Percentiles rank a stretch among this genome's conserved stretches.
phyloP scores from a whole-genome alignment of 495 filamentous ascomycete species.

The Xylaria venustula region DNA sequence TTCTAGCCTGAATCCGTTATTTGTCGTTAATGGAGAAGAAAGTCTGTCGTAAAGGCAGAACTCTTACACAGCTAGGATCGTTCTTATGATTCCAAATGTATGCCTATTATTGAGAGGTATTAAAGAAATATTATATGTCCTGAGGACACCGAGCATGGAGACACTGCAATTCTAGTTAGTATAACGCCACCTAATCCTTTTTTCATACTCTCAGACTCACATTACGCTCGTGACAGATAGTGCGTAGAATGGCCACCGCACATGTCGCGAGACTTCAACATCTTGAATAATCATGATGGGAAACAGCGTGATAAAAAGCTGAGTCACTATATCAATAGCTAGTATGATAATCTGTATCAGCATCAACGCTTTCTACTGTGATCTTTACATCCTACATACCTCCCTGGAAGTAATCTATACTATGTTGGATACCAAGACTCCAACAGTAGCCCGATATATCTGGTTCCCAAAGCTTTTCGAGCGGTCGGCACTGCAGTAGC shows the following conservation, averaged over 20 bases:
- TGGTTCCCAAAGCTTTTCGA: conserved; percentile 36
- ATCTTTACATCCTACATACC: conserved; percentile 17
- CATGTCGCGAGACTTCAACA: conserved; percentile 23
- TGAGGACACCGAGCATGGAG: conserved; percentile 31
- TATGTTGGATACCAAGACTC: conserved; percentile 30
- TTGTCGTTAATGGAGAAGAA: not conserved
- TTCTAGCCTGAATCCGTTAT: conserved; percentile 22
- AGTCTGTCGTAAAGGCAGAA: not conserved
- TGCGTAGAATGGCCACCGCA: conserved; percentile 34
- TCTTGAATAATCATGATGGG: conserved; percentile 30
- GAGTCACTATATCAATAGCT: conserved; percentile 37
- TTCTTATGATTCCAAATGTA: conserved; percentile 29
- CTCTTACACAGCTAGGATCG: conserved; percentile 32
- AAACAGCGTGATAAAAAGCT: conserved; percentile 37
- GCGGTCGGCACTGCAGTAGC: conserved; percentile 36
- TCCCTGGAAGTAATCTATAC: conserved; percentile 39
- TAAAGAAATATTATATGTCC: conserved; percentile 32
- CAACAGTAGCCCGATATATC: conserved; percentile 27
- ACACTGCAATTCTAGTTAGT: conserved; percentile 17
- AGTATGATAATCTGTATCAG: not conserved
- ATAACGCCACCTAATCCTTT: not conserved
- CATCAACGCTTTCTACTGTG: not conserved
- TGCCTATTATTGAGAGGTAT: conserved; percentile 20
- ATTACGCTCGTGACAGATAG: conserved; percentile 27
- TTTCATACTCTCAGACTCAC: conserved; percentile 15